Evolutionary conservation across 2,329 filamentous ascomycete genomes (phyloP).

Genomic region (Xylariaceae sp.): DNA sequence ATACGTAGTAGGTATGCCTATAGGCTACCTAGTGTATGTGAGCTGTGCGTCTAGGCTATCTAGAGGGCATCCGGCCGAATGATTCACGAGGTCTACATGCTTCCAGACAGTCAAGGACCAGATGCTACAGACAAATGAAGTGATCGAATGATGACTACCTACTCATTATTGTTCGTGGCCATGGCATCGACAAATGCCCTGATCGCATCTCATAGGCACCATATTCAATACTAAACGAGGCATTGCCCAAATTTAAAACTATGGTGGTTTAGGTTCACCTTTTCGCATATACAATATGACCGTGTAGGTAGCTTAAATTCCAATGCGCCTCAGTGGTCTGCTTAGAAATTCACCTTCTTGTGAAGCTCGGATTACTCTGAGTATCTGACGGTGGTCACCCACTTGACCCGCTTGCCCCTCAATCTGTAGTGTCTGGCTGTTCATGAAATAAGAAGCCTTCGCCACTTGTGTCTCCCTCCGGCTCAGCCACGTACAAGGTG

Average conservation of each 20-base stretch:
- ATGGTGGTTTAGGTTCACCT: not conserved
- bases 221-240: not conserved
- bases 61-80: not conserved
- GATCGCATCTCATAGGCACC: not conserved
- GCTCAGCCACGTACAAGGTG: not conserved
- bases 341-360: not conserved
- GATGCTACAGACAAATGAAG: not conserved
- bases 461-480: not conserved
- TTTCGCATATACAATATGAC: not conserved
- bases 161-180: not conserved
- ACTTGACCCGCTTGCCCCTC: constrained; percentile 31
- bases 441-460: not conserved
- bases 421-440: constrained; percentile 23
- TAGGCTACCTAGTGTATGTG: not conserved
- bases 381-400: constrained; percentile 27
- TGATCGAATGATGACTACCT: not conserved
- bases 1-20: too few species aligned
- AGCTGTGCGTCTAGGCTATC: not conserved
- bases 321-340: not conserved
- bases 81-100: not conserved
- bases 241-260: not conserved
- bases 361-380: not conserved
- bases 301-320: not conserved
- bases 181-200: not conserved
- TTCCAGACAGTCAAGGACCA: not conserved